Conservation (phyloP, 2,329 filamentous ascomycete genomes). For the Colletotrichum camelliae region DNA sequence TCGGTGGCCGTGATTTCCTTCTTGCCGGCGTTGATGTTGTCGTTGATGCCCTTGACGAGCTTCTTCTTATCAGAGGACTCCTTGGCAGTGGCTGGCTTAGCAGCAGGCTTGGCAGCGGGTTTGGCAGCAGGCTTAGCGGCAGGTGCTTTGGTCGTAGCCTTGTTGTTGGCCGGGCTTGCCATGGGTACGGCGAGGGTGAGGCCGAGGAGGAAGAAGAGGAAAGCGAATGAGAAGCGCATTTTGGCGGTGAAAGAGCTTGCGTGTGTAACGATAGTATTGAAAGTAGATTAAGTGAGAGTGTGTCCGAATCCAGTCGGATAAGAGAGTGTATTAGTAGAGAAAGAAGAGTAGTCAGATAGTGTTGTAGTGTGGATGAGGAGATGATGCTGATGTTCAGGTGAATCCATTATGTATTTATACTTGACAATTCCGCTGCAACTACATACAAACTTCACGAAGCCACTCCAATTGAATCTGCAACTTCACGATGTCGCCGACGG, state of each 20-base stretch:
- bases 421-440: not conserved
- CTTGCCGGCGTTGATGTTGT: slow-evolving; percentile 4
- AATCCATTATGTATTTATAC: not conserved
- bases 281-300: not conserved
- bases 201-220: not conserved
- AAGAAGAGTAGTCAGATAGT: not conserved
- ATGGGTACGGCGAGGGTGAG: not conserved
- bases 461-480: not conserved
- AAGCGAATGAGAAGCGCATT: slow-evolving; percentile 5
- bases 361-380: not conserved
- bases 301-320: slow-evolving; percentile 6
- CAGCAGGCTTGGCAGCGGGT: not conserved
- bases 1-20: slow-evolving; percentile 1
- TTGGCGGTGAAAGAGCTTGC: not conserved
- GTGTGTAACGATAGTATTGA: not conserved
- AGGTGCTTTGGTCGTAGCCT: not conserved
- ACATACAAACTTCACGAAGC: not conserved
- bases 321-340: not conserved
- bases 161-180: not conserved
- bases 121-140: not conserved
- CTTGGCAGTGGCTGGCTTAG: not conserved
- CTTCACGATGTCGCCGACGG: not conserved
- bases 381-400: not conserved
- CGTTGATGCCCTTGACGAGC: slow-evolving; percentile 10
- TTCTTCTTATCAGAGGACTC: slow-evolving; percentile 3